A percentile compares a stretch with the other conserved stretches of the same genome.
Conservation (phyloP, 1,139 yeast species). For the Pichia sorboxylosa region DNA sequence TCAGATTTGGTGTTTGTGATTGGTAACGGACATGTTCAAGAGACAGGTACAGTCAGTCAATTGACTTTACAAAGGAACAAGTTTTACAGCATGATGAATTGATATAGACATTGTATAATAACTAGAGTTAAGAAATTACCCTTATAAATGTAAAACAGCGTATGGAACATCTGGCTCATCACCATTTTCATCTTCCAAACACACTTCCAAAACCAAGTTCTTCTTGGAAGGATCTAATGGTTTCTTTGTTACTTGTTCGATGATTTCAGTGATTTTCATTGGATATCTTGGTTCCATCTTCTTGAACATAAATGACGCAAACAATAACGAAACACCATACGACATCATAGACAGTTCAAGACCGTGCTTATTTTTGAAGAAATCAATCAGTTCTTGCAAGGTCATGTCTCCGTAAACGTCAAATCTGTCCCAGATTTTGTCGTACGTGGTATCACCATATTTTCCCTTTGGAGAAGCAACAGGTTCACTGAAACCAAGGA, state of each 20-base stretch:
- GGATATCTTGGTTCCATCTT: slow-evolving; percentile 69
- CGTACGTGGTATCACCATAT: slow-evolving; percentile 72
- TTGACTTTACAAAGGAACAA: slow-evolving; percentile 23
- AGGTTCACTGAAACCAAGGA: slow-evolving; percentile 95
- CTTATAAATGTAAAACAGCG: slow-evolving; percentile 43
- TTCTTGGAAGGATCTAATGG: slow-evolving; percentile 66
- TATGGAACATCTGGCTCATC: slow-evolving; percentile 96
- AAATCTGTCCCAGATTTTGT: slow-evolving; percentile 92
- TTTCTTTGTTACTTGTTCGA: slow-evolving; percentile 74
- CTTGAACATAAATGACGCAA: slow-evolving; percentile 89
- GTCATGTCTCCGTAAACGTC: slow-evolving; percentile 71
- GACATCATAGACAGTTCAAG: slow-evolving; percentile 85
- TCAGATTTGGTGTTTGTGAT: slow-evolving; percentile 35
- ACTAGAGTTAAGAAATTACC: neutral
- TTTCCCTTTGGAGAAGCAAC: slow-evolving; percentile 72
- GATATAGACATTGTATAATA: neutral
- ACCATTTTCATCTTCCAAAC: slow-evolving; percentile 85
- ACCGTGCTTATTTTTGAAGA: slow-evolving; percentile 73
- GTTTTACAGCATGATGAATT: slow-evolving; percentile 16
- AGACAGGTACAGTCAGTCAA: slow-evolving; percentile 30
- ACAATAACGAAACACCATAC: slow-evolving; percentile 76
- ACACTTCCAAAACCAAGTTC: slow-evolving; percentile 74
- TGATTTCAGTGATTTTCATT: slow-evolving; percentile 59
- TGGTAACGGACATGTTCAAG: slow-evolving; percentile 33
- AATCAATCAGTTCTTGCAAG: slow-evolving; percentile 60